A percentile compares a stretch with the other conserved stretches of the same genome.
Conservation (phyloP, 305 asterid species). For the Solanum aculeatissimum region DNA sequence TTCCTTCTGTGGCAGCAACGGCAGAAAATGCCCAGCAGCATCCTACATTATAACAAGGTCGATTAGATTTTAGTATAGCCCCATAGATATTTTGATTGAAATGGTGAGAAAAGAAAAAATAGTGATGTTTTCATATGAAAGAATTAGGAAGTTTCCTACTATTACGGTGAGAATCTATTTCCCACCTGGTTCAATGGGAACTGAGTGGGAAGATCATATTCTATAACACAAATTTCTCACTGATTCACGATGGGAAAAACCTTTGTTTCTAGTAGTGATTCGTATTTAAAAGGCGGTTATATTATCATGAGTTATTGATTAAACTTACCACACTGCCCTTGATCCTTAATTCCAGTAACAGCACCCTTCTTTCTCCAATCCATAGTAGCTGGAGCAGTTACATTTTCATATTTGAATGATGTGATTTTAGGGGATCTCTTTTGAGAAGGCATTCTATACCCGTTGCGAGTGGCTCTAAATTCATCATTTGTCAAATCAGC, state of each 20-base stretch:
- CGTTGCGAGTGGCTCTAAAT: neutral
- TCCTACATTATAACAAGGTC: neutral
- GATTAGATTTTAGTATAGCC: neutral
- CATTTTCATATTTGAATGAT: neutral
- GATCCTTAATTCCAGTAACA: neutral
- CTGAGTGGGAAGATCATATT: too few relatives aligned
- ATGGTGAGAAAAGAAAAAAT: too few relatives aligned
- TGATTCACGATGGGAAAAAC: too few relatives aligned
- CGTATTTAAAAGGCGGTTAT: neutral
- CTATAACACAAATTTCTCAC: too few relatives aligned
- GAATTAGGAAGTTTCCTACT: too few relatives aligned
- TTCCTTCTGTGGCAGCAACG: slow-evolving; percentile 1
- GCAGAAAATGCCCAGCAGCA: slow-evolving; percentile 9
- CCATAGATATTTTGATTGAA: too few relatives aligned
- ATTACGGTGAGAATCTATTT: too few relatives aligned
- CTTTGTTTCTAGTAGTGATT: neutral
- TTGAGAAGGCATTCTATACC: neutral
- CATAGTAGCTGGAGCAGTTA: neutral
- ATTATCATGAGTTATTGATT: neutral
- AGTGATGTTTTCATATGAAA: too few relatives aligned
- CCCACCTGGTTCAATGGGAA: too few relatives aligned
- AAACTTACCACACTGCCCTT: slow-evolving; percentile 1
- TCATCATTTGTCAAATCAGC: neutral
- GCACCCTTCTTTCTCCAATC: neutral
- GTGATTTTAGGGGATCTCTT: neutral